Conservation (phyloP, 805 yeast genomes). For the Hanseniaspora clermontiae region DNA sequence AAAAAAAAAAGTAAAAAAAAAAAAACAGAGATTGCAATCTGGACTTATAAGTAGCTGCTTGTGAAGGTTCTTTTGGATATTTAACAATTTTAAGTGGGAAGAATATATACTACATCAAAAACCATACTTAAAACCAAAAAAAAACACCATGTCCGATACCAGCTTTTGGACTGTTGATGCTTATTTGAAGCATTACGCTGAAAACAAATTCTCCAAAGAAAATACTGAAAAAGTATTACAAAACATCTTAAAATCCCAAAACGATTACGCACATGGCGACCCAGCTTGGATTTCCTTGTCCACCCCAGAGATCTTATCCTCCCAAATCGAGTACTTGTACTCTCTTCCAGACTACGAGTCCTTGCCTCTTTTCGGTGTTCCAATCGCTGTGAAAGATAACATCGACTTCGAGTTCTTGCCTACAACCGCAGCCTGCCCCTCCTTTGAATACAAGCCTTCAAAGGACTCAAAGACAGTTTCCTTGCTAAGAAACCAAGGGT, state of each 20-base stretch:
- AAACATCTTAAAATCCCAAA: constrained; percentile 37
- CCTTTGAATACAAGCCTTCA: constrained; percentile 55
- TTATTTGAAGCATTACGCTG: constrained; percentile 59
- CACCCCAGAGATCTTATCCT: constrained; percentile 44
- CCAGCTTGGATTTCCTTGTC: constrained; percentile 90
- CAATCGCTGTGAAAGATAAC: constrained; percentile 88
- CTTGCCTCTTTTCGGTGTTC: constrained; percentile 80
- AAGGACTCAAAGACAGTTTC: constrained; percentile 66
- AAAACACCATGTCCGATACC: constrained; percentile 1
- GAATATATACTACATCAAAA: too few relatives aligned
- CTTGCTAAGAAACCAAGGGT: constrained; percentile 75
- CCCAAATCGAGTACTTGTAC: constrained; percentile 70
- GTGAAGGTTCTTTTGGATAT: too few relatives aligned
- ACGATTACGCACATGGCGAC: constrained; percentile 37
- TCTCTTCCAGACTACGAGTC: constrained; percentile 41
- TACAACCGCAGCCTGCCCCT: constrained; percentile 94
- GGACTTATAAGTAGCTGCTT: too few relatives aligned
- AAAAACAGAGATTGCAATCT: too few relatives aligned
- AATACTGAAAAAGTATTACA: constrained; percentile 43
- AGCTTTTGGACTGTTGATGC: constrained; percentile 57
- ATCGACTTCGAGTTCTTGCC: constrained; percentile 71
- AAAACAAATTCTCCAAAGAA: constrained; percentile 39
- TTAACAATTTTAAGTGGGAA: too few relatives aligned
- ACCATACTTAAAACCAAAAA: background rate
- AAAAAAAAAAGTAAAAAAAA: too few relatives aligned